Evolutionary conservation across 2,329 filamentous ascomycete species (phyloP).

Genomic region (Paradendryphiella salina): DNA sequence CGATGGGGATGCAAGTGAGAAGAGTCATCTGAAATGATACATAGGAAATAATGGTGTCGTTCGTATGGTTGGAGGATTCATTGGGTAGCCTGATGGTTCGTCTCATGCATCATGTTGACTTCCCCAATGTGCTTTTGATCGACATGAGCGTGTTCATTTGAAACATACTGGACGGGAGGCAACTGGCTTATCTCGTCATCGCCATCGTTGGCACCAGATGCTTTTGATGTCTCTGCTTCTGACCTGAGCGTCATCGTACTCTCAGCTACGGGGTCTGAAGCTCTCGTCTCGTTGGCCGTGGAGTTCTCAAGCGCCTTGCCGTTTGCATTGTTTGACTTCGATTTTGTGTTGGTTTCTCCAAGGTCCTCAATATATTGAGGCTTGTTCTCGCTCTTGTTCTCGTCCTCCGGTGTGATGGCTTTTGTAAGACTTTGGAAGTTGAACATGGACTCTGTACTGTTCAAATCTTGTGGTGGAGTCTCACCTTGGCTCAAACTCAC

Average conservation of each 20-base stretch:
- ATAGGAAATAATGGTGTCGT: not conserved
- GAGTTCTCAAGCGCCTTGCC: conserved; percentile 1
- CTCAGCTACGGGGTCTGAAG: conserved; percentile 25
- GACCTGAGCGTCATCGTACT: conserved; percentile 38
- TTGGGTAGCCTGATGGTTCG: conserved; percentile 40
- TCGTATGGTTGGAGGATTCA: conserved; percentile 14
- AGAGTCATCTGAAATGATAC: not conserved
- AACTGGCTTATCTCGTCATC: conserved; percentile 36
- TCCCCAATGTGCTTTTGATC: conserved; percentile 44
- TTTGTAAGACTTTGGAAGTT: conserved; percentile 88
- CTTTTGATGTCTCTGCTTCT: conserved; percentile 7
- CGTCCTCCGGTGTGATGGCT: conserved; percentile 70
- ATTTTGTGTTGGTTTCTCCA: conserved; percentile 11
- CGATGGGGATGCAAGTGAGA: conserved; percentile 13
- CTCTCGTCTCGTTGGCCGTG: conserved; percentile 5
- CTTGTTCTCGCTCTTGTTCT: conserved; percentile 49
- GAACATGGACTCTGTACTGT: conserved; percentile 75
- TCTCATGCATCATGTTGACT: conserved; percentile 33
- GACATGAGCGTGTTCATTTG: conserved; percentile 24
- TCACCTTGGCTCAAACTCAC: conserved; percentile 46
- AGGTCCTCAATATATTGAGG: conserved; percentile 49
- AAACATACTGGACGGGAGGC: conserved; percentile 29
- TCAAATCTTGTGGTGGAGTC: conserved; percentile 46
- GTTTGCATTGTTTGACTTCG: conserved; percentile 7
- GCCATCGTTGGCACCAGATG: conserved; percentile 5